Conservation (phyloP, 2,329 filamentous ascomycete genomes). For the Dactylonectria macrodidyma region DNA sequence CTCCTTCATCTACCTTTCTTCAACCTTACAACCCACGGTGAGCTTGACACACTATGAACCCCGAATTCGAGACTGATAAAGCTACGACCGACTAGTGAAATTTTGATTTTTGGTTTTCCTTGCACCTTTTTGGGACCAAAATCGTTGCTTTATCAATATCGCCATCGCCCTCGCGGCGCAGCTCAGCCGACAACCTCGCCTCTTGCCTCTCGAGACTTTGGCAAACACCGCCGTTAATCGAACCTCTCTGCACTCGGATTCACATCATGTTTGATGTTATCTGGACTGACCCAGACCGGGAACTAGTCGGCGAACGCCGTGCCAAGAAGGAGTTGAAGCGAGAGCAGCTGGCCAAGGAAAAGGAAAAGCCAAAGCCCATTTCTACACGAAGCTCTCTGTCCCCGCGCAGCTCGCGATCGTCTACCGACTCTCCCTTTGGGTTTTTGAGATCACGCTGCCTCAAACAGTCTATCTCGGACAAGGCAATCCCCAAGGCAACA, state of each 20-base stretch:
- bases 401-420: conserved; percentile 61
- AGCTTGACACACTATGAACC: background rate
- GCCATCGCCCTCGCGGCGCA: background rate
- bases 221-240: background rate
- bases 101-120: background rate
- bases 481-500: conserved; percentile 38
- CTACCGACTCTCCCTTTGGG: conserved; percentile 57
- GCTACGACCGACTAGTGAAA: background rate
- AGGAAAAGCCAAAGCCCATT: conserved; percentile 40
- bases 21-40: background rate
- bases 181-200: background rate
- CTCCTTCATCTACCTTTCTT: background rate
- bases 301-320: conserved; percentile 67
- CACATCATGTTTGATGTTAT: conserved; percentile 70
- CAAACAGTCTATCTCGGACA: conserved; percentile 41
- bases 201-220: background rate
- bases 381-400: conserved; percentile 56
- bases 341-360: conserved; percentile 48
- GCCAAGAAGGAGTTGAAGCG: conserved; percentile 62
- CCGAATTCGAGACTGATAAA: background rate
- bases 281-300: conserved; percentile 69
- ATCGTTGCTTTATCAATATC: background rate
- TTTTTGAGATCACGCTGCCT: conserved; percentile 60
- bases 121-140: background rate
- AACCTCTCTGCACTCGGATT: background rate